Conservation (phyloP, 2,329 filamentous ascomycete species). For the Fusarium haematococcum region DNA sequence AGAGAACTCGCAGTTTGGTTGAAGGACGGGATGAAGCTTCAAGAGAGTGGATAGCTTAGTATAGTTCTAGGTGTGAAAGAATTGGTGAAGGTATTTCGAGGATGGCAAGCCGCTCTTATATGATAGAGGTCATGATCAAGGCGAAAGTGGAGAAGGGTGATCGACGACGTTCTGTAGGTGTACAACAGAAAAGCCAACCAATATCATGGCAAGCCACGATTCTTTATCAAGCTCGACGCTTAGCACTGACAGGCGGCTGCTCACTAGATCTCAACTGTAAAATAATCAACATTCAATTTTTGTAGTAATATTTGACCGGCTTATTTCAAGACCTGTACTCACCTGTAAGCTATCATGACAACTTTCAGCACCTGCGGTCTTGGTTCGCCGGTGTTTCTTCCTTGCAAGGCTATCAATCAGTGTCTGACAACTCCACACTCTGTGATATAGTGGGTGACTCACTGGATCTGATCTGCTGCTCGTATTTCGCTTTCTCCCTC, state of each 20-base stretch:
- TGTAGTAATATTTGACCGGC: no score
- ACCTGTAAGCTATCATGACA: neutral
- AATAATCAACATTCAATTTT: neutral
- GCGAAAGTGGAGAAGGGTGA: neutral
- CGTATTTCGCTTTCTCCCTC: neutral
- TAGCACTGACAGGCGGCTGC: neutral
- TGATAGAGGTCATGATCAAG: neutral
- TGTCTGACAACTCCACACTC: conserved; percentile 20
- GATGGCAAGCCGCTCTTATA: neutral
- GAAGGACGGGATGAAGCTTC: no score
- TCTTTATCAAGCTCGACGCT: neutral
- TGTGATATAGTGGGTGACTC: neutral
- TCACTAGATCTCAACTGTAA: neutral
- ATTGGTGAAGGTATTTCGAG: neutral
- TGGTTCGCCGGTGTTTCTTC: neutral
- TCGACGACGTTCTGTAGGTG: neutral
- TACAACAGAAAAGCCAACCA: neutral
- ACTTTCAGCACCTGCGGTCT: neutral
- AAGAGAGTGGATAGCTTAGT: no score
- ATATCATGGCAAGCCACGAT: neutral
- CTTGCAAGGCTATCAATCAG: neutral
- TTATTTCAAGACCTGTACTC: neutral
- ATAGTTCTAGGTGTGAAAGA: neutral
- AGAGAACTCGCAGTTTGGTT: neutral
- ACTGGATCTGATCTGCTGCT: neutral